Evolutionary conservation across 345 rosid genomes (phyloP).

Genomic region (Carallia pectinifolia): DNA sequence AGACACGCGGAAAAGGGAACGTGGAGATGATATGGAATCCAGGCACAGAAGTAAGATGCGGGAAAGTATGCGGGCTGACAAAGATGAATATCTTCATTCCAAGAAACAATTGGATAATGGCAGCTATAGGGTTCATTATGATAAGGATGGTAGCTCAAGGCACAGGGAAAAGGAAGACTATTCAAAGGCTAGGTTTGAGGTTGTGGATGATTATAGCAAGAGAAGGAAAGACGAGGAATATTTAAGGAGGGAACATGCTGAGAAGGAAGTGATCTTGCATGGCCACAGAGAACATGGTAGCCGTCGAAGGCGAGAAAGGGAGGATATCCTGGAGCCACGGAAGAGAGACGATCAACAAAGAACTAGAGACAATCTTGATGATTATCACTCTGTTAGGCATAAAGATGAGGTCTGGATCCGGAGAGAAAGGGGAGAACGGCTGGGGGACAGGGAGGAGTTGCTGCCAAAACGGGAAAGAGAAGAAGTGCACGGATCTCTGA

Average conservation of each 20-base stretch:
- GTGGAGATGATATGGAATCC: slow-evolving; percentile 61
- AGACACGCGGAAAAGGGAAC: slow-evolving; percentile 69
- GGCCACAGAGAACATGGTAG: slow-evolving; percentile 59
- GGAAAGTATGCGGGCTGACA: slow-evolving; percentile 63
- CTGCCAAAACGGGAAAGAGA: slow-evolving; percentile 68
- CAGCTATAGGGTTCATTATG: slow-evolving; percentile 48
- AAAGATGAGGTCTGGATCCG: slow-evolving; percentile 66
- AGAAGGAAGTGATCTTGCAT: slow-evolving; percentile 59
- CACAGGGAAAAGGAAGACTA: slow-evolving; percentile 63
- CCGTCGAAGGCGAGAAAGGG: slow-evolving; percentile 77
- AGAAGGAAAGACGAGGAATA: slow-evolving; percentile 78
- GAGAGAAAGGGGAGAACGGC: slow-evolving; percentile 75
- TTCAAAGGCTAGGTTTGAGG: slow-evolving; percentile 54
- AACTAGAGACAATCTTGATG: slow-evolving; percentile 68
- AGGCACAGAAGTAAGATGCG: slow-evolving; percentile 68
- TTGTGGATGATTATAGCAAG: slow-evolving; percentile 59
- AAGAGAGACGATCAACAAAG: slow-evolving; percentile 79
- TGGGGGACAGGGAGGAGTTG: slow-evolving; percentile 67
- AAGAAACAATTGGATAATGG: slow-evolving; percentile 81
- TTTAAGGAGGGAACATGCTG: slow-evolving; percentile 51
- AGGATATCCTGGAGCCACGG: slow-evolving; percentile 60
- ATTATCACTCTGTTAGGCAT: slow-evolving; percentile 64
- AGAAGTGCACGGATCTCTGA: slow-evolving; percentile 48
- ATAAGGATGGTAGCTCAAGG: slow-evolving; percentile 50
- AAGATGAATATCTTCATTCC: slow-evolving; percentile 54